Evolutionary conservation across 768 basidiomycete species (phyloP).

Genomic region (Collybiopsis confluens): DNA sequence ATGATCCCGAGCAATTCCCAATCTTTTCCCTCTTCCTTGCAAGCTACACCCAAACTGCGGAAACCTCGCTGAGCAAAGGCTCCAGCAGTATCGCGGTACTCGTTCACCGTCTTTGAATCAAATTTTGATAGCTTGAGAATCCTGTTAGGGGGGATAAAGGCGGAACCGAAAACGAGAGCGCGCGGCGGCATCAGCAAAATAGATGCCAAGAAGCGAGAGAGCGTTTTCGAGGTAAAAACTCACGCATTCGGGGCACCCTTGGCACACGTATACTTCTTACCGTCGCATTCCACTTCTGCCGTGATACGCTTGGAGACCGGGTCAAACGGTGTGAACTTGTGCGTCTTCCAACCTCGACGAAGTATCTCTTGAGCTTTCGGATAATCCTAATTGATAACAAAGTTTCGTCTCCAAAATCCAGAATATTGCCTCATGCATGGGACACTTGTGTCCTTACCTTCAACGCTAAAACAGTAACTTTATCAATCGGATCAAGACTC

Average conservation of each 20-base stretch:
- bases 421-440: not conserved
- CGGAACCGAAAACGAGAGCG: not conserved
- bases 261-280: conserved; percentile 35
- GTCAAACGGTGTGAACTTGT: conserved; percentile 44
- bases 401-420: no score
- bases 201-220: no score
- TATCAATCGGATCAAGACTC: conserved; percentile 44
- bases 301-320: conserved; percentile 50
- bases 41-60: conserved; percentile 42
- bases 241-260: conserved; percentile 45
- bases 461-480: conserved; percentile 38
- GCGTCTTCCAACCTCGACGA: conserved; percentile 36
- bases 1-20: conserved; percentile 38
- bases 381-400: conserved; percentile 25
- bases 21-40: conserved; percentile 35
- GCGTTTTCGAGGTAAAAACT: no score
- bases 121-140: conserved; percentile 37
- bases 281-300: conserved; percentile 40
- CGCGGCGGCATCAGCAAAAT: not conserved
- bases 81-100: conserved; percentile 30
- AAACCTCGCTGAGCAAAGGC: conserved; percentile 40
- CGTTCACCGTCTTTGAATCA: conserved; percentile 23
- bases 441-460: conserved; percentile 19
- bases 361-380: conserved; percentile 40
- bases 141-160: conserved; percentile 15